These are phyloP conservation scores for Kitagawia praeruptora DNA, from an alignment of 129 eudicot species.

Conservation along the genomic window DNA sequence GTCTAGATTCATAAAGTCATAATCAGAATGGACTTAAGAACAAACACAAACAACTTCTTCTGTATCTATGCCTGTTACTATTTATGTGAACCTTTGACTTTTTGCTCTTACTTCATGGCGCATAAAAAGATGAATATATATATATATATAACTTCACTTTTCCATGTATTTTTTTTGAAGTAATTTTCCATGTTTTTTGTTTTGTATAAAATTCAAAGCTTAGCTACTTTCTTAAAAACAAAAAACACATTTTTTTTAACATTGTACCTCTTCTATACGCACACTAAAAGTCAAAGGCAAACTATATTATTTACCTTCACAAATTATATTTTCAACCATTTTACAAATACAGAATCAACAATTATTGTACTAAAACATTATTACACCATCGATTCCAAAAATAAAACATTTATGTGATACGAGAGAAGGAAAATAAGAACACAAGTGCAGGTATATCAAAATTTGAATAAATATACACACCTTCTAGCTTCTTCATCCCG, in stretches of 20 bases:
- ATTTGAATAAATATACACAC: constrained; percentile 19
- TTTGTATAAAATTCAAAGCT: not conserved
- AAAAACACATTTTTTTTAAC: not conserved
- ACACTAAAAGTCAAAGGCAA: not conserved
- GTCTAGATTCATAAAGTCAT: constrained; percentile 26
- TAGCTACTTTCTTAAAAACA: not conserved
- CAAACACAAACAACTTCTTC: constrained; percentile 2
- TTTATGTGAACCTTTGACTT: not conserved
- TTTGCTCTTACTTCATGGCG: not conserved
- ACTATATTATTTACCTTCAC: not conserved
- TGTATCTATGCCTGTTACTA: not conserved
- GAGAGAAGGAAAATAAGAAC: not conserved
- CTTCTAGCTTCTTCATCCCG: constrained; percentile 96
- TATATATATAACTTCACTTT: not conserved
- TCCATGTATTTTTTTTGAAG: not conserved
- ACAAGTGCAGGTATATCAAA: not conserved
- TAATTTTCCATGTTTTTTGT: too few relatives aligned
- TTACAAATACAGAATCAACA: not conserved
- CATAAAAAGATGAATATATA: not conserved
- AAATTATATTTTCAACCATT: not conserved
- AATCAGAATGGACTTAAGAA: not conserved
- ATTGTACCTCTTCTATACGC: not conserved
- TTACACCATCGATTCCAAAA: not conserved
- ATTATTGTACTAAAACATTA: constrained; percentile 1
- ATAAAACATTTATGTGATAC: constrained; percentile 3